Percentiles rank a stretch among this genome's conserved stretches.
phyloP scores from a whole-genome alignment of 768 basidiomycete species.

The Lentinus brumalis region DNA sequence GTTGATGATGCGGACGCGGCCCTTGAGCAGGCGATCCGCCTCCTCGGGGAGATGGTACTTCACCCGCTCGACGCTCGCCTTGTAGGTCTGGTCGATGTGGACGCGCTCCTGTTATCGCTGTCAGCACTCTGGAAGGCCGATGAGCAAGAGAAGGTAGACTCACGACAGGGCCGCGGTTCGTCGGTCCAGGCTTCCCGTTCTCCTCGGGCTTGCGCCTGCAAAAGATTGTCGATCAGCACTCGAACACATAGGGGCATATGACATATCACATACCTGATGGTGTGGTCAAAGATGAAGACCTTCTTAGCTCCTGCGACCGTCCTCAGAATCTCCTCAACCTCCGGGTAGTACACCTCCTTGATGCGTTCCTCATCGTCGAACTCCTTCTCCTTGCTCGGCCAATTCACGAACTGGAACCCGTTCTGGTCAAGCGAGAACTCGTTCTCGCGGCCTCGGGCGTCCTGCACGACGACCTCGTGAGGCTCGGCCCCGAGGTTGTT shows the following conservation, averaged over 20 bases:
- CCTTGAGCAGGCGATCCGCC: slow-evolving; percentile 41
- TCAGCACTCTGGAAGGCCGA: background rate
- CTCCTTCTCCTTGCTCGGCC: slow-evolving; percentile 36
- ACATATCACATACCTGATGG: slow-evolving; percentile 29
- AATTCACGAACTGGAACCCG: slow-evolving; percentile 43
- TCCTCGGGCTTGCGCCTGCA: slow-evolving; percentile 22
- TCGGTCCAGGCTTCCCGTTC: background rate
- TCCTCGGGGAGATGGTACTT: slow-evolving; percentile 40
- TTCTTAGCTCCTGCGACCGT: slow-evolving; percentile 40
- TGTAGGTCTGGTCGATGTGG: slow-evolving; percentile 47
- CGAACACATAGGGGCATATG: background rate
- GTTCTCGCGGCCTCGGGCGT: slow-evolving; percentile 28
- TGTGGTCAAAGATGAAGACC: slow-evolving; percentile 47
- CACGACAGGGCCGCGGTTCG: slow-evolving; percentile 35
- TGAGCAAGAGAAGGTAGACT: background rate
- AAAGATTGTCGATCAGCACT: slow-evolving; percentile 2
- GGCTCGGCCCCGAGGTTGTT: slow-evolving; percentile 29
- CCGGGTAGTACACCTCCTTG: slow-evolving; percentile 38
- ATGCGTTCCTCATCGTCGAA: slow-evolving; percentile 43
- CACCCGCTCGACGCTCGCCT: slow-evolving; percentile 37
- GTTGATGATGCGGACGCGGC: slow-evolving; percentile 45
- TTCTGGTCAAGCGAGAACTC: slow-evolving; percentile 37
- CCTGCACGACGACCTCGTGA: slow-evolving; percentile 22
- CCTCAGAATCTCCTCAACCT: slow-evolving; percentile 44
- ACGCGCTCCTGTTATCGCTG: slow-evolving; percentile 33